Evolutionary conservation across 208 protist genomes (phyloP), one percentile per base, ranked within the genome.

Genomic region (Lotmaria passim): DNA sequence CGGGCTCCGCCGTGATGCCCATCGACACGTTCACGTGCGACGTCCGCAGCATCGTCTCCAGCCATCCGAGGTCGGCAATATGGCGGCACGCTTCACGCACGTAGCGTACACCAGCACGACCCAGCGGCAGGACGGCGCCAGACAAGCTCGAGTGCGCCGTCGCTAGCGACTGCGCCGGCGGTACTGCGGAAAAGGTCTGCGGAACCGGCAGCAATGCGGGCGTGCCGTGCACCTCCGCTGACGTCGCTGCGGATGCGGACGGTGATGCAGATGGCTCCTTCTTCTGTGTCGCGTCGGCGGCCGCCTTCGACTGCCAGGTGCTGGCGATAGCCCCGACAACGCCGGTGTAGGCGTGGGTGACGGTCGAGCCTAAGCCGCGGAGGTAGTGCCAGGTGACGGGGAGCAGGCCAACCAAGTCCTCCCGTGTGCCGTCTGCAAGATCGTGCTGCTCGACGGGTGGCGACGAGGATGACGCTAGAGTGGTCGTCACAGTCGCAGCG

Each of bases 21-120:
- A 82, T 48, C 17, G 83, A 85, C 24, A 93, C 64, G 46, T 91
- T 85, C 65, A 91, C 69, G 39, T 77, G 70, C 24, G 83, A 78
- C 28, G 68, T 70, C 14, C 71, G 48, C 21, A 88, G 58, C 52
- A 75, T 24, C 38, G 57, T 31, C 36, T 82, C 71, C 17, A 85
- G 46, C 73, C 77, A 85, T 33, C 68, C 69, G 26, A 79, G 33
- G 24, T 73, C 69, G n/a, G 44, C 26, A 12, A 68, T 34, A 1
- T 34, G 41, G 23, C 62, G 57, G 50, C 64, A 75, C 21, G 63
- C 43, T 15, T 50, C 28, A 31, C 55, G 36, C 31, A 64, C 36
- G 55, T 64, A 64, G 26, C 34, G 50, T 46, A 75, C 12, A 8
- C 61, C 53, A 24, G 62, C 70, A 17, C 65, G 39, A n/a, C 70